Evolutionary conservation across 768 basidiomycete species (phyloP).

Genomic region (Leccinum disarticulatum): DNA sequence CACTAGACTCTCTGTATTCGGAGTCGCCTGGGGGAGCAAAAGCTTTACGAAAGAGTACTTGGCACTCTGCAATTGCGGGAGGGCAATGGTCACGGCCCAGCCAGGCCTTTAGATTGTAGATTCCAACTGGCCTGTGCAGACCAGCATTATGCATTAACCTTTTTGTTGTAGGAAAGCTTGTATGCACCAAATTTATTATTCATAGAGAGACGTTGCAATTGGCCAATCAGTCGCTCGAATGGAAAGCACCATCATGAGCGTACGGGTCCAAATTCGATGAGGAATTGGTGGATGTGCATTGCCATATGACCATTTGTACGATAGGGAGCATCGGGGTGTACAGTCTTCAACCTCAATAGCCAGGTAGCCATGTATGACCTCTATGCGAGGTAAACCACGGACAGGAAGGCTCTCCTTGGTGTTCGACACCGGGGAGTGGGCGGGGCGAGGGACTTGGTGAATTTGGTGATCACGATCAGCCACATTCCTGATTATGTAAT

Average conservation of each 20-base stretch:
- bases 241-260: slow-evolving; percentile 3
- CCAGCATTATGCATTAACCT: not conserved
- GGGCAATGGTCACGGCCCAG: not conserved
- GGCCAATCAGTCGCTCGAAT: slow-evolving; percentile 1
- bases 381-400: no score
- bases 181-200: not conserved
- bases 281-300: not conserved
- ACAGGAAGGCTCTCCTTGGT: no score
- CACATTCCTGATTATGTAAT: no score
- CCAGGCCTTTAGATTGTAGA: not conserved
- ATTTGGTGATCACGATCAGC: no score
- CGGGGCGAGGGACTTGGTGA: no score
- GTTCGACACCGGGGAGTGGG: no score
- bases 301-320: not conserved
- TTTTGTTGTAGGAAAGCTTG: not conserved
- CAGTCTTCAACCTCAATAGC: not conserved
- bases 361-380: not conserved
- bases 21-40: not conserved
- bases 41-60: slow-evolving; percentile 10
- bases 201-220: not conserved
- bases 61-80: not conserved
- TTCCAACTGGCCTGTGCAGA: not conserved
- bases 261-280: not conserved
- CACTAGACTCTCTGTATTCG: not conserved
- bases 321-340: not conserved